Base-by-base conservation (phyloP, 2,329 filamentous ascomycete species). In the Sporothrix pseudoabietina region DNA sequence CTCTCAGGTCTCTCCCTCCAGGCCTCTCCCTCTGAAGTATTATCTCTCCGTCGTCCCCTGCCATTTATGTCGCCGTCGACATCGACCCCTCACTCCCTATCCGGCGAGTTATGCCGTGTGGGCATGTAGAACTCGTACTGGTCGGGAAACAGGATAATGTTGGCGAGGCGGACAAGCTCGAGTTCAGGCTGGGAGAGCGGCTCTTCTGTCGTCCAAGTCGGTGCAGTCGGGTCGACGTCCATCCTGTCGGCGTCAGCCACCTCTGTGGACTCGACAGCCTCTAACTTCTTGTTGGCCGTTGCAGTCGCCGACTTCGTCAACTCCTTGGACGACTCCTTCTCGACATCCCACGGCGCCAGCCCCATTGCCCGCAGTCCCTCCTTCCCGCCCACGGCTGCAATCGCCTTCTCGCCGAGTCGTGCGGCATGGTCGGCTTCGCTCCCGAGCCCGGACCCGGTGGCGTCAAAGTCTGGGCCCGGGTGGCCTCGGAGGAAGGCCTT, bases 301-400 rank as follows among this genome's bases (percentile, higher is more conserved):
- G 1, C 26, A 26, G 12, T 49, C 14, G 44, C 69, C 77, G 80
- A 12, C 71, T 78, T 78, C 35, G 82, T 78, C 69, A 0, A 1
- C 22, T 10, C 14, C 52, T n/a, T 75, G 26, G 16, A 16, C 41
- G 47, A 10, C 68, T 30, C 26, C 19, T 44, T 26, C 69, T 83
- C 79, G 4, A 83, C 77, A 65, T 82, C 83, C 83, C 86, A 88
- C 3, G 85, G 85, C 52, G 83, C 83, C 1, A 89, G 80, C 0
- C 87, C 87, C 87, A 89, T 89, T n/a, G 87, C 87, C 75, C 85
- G 83, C 71, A 89, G 78, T 0, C 82, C 87, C 8, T 84, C 84
- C 1, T 83, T 80, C 1, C 86, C 86, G 12, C 86, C 86, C 1
- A 85, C 82, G 59, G 83, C 82, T 14, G 82, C 83, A 75, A 88